These are phyloP conservation scores for Solanum chilense DNA, from an alignment of 257 asterid species.

Conservation along the genomic window DNA sequence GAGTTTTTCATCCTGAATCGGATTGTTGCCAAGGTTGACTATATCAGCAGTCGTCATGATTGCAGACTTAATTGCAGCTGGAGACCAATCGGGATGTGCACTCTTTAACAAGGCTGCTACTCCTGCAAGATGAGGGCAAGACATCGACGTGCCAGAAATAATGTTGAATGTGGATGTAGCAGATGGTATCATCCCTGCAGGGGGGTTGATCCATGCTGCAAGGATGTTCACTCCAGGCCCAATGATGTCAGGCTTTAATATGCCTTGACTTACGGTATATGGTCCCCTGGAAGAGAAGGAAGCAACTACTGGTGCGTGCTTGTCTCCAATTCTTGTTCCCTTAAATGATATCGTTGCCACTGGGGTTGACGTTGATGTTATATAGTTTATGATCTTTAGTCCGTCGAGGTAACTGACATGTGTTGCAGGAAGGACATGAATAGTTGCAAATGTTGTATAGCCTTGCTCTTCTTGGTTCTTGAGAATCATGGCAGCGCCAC, in stretches of 20 bases:
- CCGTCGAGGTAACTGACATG: background rate
- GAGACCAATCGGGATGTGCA: background rate
- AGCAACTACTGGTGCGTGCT: background rate
- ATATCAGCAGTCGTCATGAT: background rate
- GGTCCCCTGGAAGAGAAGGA: background rate
- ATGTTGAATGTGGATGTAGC: background rate
- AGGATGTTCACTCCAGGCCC: background rate
- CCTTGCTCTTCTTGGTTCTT: background rate
- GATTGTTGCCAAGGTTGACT: background rate
- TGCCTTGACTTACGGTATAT: background rate
- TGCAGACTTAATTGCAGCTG: background rate
- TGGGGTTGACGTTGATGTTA: background rate
- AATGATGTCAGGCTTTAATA: background rate
- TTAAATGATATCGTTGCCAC: background rate
- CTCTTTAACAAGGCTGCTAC: background rate
- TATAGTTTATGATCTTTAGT: background rate
- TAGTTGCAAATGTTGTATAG: background rate
- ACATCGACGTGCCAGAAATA: background rate
- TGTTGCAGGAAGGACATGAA: background rate
- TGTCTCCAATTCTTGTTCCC: background rate
- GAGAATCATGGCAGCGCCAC: background rate
- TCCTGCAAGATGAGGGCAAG: background rate
- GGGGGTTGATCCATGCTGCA: background rate
- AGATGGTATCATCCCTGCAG: background rate
- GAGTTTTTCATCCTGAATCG: background rate